A percentile compares a stretch with the other conserved stretches of the same genome.
Evolutionary conservation across 306 rosid species (phyloP).

Genomic region (Cicer pinnatifidum): DNA sequence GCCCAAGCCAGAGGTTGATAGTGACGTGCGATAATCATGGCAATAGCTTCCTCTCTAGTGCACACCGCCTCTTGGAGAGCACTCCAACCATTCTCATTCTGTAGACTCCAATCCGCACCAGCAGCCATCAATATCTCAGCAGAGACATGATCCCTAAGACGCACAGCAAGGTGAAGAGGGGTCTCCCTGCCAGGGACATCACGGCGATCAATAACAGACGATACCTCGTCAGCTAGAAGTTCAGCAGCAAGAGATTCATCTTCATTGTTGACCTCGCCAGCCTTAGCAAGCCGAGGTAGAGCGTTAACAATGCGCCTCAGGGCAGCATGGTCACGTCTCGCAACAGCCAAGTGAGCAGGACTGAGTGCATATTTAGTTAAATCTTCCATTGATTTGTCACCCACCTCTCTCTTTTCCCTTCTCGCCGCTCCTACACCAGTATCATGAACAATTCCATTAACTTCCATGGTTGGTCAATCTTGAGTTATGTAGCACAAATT

Average conservation of each 20-base stretch:
- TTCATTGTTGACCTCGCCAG: conserved; percentile 77
- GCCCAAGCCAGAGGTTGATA: conserved; percentile 98
- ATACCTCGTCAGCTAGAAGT: conserved; percentile 74
- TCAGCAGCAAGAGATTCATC: conserved; percentile 87
- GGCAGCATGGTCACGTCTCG: conserved; percentile 70
- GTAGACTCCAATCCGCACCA: conserved; percentile 98
- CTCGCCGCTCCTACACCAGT: conserved; percentile 45
- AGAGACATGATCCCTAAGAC: conserved; percentile 74
- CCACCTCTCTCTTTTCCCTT: conserved; percentile 48
- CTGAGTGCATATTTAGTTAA: conserved; percentile 76
- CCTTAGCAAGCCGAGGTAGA: conserved; percentile 85
- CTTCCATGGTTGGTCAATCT: conserved; percentile 55
- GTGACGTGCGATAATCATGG: conserved; percentile 87
- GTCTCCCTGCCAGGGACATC: conserved; percentile 99
- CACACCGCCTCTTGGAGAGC: conserved; percentile 99
- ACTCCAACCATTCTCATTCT: conserved; percentile 97
- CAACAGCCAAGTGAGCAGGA: conserved; percentile 87
- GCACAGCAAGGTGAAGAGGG: conserved; percentile 96
- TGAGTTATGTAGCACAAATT: conserved; percentile 45
- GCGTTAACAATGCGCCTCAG: conserved; percentile 63
- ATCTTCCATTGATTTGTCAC: conserved; percentile 70
- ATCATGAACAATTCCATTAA: conserved; percentile 45
- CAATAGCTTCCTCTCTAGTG: conserved; percentile 88
- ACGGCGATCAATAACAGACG: conserved; percentile 77
- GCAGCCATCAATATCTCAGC: conserved; percentile 97